Percentiles rank a stretch among this genome's conserved stretches.
phyloP scores from a whole-genome alignment of 257 asterid species.

The Scutellaria barbata region DNA sequence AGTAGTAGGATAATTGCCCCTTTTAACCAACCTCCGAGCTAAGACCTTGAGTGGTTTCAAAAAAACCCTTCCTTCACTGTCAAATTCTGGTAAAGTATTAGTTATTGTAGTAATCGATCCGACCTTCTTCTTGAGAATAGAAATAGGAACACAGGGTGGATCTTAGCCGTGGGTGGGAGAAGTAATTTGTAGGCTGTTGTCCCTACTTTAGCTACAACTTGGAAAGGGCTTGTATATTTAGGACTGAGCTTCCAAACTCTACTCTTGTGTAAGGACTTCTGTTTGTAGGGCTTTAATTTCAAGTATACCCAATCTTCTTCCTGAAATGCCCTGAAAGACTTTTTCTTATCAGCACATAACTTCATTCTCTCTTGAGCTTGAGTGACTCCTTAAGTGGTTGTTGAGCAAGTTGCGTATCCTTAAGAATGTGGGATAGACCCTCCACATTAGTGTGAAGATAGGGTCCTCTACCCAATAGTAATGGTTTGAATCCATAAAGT shows the following conservation, averaged over 20 bases:
- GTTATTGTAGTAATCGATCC: background rate
- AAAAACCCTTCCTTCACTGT: no score
- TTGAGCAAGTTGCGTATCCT: no score
- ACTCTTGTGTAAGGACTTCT: background rate
- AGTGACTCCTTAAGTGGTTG: no score
- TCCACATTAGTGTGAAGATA: no score
- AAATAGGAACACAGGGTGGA: background rate
- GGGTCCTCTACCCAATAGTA: no score
- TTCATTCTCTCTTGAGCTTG: background rate
- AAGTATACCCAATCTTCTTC: background rate
- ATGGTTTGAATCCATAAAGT: no score
- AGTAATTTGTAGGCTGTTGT: background rate
- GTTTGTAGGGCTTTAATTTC: background rate
- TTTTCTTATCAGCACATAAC: background rate
- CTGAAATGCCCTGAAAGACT: background rate
- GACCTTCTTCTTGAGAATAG: background rate
- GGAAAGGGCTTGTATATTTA: background rate
- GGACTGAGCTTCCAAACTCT: background rate
- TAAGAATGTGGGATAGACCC: no score
- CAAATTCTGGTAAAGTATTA: background rate
- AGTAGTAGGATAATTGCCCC: background rate
- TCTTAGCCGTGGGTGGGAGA: background rate
- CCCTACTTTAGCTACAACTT: background rate
- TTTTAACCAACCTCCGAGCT: background rate
- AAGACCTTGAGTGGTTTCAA: background rate